phyloP scores from a whole-genome alignment of 192 early-diverging fungal species.

The Phlyctochytrium planicorne region DNA sequence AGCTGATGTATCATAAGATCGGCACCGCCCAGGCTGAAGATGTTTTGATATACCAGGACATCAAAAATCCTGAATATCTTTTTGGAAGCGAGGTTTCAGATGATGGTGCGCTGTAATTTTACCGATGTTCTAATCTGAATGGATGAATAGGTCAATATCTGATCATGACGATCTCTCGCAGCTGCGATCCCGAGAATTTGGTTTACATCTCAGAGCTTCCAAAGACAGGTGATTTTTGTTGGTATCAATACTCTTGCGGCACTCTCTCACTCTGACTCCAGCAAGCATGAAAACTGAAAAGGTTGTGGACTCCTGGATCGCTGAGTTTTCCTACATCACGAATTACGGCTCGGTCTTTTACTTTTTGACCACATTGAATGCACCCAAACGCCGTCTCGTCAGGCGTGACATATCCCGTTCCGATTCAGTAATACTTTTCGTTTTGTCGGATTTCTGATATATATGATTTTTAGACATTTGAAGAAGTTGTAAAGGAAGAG shows the following conservation, averaged over 20 bases:
- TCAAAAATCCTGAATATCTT: constrained; percentile 43
- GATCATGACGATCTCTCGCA: constrained; percentile 42
- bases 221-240: constrained; percentile 17
- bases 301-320: constrained; percentile 54
- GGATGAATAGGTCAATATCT: constrained; percentile 50
- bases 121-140: constrained; percentile 20
- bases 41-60: constrained; percentile 52
- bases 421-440: too few relatives aligned
- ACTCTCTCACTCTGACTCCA: constrained; percentile 3
- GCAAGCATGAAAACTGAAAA: constrained; percentile 7
- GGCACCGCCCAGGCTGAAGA: constrained; percentile 64
- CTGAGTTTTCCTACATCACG: constrained; percentile 46
- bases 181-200: constrained; percentile 49
- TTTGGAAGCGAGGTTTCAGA: constrained; percentile 37
- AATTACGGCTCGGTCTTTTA: constrained; percentile 61
- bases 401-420: constrained; percentile 60
- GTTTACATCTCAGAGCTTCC: constrained; percentile 38
- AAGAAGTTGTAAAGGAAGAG: constrained; percentile 57
- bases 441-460: background rate
- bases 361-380: constrained; percentile 59
- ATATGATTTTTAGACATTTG: constrained; percentile 49
- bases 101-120: too few relatives aligned
- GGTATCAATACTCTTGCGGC: constrained; percentile 4
- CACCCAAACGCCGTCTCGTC: constrained; percentile 61
- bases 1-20: constrained; percentile 32